phyloP scores from a whole-genome alignment of 2,329 filamentous ascomycete genomes.

The Fusarium abutilonis region DNA sequence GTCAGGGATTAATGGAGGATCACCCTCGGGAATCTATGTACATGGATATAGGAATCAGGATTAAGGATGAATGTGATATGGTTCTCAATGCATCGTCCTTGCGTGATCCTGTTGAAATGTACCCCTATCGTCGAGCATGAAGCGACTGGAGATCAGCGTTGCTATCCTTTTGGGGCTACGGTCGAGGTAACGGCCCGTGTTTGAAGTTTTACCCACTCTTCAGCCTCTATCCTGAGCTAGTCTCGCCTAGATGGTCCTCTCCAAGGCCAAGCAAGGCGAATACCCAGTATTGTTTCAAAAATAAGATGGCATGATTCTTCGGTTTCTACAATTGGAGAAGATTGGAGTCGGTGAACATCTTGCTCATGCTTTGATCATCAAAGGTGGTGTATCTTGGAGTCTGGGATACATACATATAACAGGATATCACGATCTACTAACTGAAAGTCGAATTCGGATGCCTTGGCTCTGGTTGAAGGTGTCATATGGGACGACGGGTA shows the following conservation, averaged over 20 bases:
- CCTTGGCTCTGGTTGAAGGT: too few relatives aligned
- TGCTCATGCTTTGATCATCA: too few relatives aligned
- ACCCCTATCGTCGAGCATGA: slow-evolving; percentile 2
- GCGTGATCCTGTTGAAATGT: slow-evolving; percentile 4
- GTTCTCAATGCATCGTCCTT: neutral
- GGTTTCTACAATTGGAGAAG: slow-evolving; percentile 6
- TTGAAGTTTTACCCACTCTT: slow-evolving; percentile 17
- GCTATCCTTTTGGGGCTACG: neutral
- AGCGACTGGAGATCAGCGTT: slow-evolving; percentile 17
- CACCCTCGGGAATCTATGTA: slow-evolving; percentile 31
- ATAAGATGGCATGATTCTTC: slow-evolving; percentile 12
- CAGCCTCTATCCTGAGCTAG: neutral
- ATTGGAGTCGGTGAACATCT: neutral
- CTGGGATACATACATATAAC: too few relatives aligned
- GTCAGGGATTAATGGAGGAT: slow-evolving; percentile 23
- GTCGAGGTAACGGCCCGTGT: slow-evolving; percentile 10
- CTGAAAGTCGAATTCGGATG: neutral
- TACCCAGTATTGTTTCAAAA: slow-evolving; percentile 3
- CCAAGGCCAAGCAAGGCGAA: slow-evolving; percentile 14
- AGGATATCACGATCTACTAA: neutral
- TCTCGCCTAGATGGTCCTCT: slow-evolving; percentile 20
- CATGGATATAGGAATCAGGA: slow-evolving; percentile 10
- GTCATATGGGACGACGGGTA: slow-evolving; percentile 6
- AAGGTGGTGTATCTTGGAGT: neutral
- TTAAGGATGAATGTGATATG: slow-evolving; percentile 12